phyloP scores from a whole-genome alignment of 257 asterid species.

The Solanum phureja region DNA sequence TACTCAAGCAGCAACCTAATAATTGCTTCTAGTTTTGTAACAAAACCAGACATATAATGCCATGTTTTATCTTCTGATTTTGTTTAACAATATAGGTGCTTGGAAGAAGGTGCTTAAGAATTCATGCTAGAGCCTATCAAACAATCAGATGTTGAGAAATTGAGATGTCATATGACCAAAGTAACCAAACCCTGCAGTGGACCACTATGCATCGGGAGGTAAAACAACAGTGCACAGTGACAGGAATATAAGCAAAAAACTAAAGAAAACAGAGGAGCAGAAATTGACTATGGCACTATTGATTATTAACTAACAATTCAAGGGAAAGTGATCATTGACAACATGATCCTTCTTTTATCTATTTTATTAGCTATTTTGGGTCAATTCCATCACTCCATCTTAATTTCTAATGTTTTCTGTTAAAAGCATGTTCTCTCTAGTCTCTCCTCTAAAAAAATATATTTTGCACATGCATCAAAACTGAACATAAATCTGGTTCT shows the following conservation, averaged over 20 bases:
- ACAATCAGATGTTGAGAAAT: constrained; percentile 28
- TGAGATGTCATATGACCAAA: constrained; percentile 18
- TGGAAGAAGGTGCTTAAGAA: constrained; percentile 31
- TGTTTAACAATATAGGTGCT: constrained; percentile 13
- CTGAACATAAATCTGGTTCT: background rate
- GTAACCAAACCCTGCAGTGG: constrained; percentile 11
- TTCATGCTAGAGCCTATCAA: constrained; percentile 31
- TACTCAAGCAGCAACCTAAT: background rate
- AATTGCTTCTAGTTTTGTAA: background rate
- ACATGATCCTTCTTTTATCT: background rate
- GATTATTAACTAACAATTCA: background rate
- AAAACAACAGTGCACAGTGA: background rate
- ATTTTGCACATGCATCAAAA: background rate
- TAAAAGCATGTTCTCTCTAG: background rate
- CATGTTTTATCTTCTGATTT: background rate
- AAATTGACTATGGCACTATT: background rate
- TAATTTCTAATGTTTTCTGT: background rate
- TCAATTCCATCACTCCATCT: background rate
- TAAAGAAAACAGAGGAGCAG: background rate
- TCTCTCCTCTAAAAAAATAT: background rate
- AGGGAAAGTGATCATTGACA: background rate
- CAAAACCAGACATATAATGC: background rate
- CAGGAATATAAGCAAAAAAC: background rate
- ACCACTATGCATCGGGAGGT: constrained; percentile 7
- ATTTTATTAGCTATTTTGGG: background rate